Evolutionary conservation across 2,329 filamentous ascomycete species (phyloP), one percentile per base, ranked within the genome.

Genomic region (Aspergillus oerlinghausenensis): DNA sequence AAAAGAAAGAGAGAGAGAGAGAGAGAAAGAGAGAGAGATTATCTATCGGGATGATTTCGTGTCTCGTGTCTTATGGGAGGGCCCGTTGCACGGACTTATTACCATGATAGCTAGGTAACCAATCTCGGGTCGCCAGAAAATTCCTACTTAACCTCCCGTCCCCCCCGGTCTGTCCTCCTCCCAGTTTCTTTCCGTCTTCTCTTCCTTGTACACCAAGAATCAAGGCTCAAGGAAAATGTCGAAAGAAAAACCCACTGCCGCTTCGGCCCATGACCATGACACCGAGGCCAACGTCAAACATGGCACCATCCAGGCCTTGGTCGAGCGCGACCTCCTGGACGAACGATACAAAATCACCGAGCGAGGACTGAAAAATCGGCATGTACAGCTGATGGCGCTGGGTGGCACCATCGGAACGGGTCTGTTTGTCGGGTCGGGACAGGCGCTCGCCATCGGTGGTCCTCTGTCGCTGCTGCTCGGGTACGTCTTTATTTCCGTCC

Each of bases 351-450:
- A 59, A 26, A 68, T 67, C 14, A 77, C 74, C 45, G 62, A 76
- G 60, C 74, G 75, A 42, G 75, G 75, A 9, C 66, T 78, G 42
- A 75, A 75, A 55, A 76, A 67, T 38, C 72, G 75, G 53, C 75
- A 77, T 67, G 73, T 75, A 14, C 73, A 76, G 60, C 70, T 75
- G 62, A 74, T 78, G 75, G 83, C 82, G 14, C 75, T 85, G 14
- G 82, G 82, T 54, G 82, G 82, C 56, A 82, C 81, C 4, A 84
- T 85, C 57, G 78, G 79, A 43, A 83, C 81, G 2, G 81, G 81
- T 58, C 69, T 83, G 0, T 84, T 85, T 67, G 73, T 84, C 9
- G 79, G 79, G 49, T 79, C 80, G 1, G 82, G 82, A 42, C 73
- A 77, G 57, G 79, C 80, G 1, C 78, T 85, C 32, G 75, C 77